phyloP scores from a whole-genome alignment of 805 yeast species.

The Blastobotrys peoriensis region DNA sequence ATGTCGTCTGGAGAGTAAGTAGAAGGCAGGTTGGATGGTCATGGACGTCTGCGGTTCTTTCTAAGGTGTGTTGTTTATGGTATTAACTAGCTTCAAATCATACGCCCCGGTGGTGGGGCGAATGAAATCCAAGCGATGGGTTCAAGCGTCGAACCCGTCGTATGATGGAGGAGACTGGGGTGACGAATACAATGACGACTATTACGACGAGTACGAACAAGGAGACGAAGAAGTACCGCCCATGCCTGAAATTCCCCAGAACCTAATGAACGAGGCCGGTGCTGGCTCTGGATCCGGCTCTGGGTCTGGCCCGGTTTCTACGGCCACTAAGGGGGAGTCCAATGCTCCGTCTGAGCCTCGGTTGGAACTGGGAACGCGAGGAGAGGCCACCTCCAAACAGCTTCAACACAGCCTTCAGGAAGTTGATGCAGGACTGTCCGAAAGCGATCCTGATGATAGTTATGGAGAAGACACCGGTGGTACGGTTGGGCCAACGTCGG shows the following conservation, averaged over 20 bases:
- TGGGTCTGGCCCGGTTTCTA: constrained; percentile 7
- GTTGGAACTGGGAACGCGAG: constrained; percentile 7
- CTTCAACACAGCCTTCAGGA: background rate
- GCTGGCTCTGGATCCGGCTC: constrained; percentile 6
- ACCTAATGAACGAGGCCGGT: constrained; percentile 2
- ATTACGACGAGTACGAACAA: constrained; percentile 21
- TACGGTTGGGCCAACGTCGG: background rate
- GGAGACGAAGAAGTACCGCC: constrained; percentile 23
- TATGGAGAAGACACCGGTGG: background rate
- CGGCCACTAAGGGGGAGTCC: constrained; percentile 5
- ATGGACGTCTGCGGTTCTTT: background rate
- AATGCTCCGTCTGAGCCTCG: constrained; percentile 5
- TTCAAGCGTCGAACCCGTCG: constrained; percentile 27
- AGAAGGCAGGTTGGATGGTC: too few species aligned
- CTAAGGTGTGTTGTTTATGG: background rate
- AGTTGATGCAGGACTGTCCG: background rate
- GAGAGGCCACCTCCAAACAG: background rate
- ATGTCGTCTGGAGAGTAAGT: too few species aligned
- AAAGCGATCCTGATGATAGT: background rate
- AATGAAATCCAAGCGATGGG: constrained; percentile 33
- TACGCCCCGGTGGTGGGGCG: constrained; percentile 24
- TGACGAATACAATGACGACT: constrained; percentile 22
- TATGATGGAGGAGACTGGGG: constrained; percentile 34
- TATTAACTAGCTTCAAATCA: constrained; percentile 16
- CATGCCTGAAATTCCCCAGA: constrained; percentile 18